Conservation (phyloP, 306 rosid species). For the Casuarina glauca region DNA sequence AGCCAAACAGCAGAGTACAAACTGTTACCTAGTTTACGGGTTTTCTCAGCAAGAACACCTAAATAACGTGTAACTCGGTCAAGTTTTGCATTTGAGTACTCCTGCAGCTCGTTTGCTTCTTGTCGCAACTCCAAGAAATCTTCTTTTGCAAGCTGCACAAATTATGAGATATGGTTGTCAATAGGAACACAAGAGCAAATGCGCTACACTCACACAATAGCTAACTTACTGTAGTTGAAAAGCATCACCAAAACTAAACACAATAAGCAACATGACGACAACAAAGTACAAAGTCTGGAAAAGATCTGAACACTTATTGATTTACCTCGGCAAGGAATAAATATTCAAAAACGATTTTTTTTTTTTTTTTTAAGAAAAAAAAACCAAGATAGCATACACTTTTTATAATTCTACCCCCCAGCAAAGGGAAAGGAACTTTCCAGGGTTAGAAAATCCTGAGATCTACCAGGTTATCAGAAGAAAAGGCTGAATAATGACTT, state of each 20-base stretch:
- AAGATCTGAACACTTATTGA: background rate
- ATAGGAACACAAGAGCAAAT: conserved; percentile 16
- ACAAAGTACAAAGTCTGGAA: background rate
- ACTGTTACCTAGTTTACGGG: conserved; percentile 73
- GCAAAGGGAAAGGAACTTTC: background rate
- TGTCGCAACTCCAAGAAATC: conserved; percentile 83
- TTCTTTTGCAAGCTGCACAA: conserved; percentile 81
- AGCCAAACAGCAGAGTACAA: conserved; percentile 12
- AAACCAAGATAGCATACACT: background rate
- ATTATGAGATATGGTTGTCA: conserved; percentile 33
- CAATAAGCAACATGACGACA: background rate
- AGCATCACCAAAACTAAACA: conserved; percentile 1
- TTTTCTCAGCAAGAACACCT: conserved; percentile 88
- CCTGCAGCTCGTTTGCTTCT: conserved; percentile 91
- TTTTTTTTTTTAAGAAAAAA: no score
- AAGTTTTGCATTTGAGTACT: conserved; percentile 89
- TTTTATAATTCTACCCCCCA: background rate
- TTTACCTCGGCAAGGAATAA: background rate
- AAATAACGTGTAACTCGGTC: conserved; percentile 92
- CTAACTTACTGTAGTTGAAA: background rate
- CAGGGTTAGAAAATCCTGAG: background rate
- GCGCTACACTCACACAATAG: background rate
- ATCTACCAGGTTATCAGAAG: background rate
- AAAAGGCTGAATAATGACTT: background rate
- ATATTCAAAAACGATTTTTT: background rate